Conservation (phyloP, 2,329 filamentous ascomycete genomes). For the Trichophyton rubrum region DNA sequence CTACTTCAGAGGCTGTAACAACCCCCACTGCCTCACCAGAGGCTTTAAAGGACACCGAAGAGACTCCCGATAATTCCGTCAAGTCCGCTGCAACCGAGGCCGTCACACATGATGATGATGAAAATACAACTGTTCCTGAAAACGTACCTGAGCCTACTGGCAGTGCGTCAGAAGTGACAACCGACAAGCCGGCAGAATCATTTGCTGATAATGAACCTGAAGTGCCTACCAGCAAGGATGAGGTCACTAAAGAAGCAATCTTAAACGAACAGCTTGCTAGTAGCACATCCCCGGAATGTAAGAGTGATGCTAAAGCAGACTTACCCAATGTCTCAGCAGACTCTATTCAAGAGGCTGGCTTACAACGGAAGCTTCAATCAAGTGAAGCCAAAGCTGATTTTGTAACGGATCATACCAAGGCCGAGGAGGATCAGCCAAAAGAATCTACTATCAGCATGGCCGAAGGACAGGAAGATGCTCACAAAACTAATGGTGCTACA, state of each 20-base stretch:
- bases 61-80: too few relatives aligned
- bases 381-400: not conserved
- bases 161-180: not conserved
- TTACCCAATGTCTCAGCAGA: not conserved
- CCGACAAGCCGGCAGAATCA: not conserved
- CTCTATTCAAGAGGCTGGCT: not conserved
- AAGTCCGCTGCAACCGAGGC: not conserved
- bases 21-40: not conserved
- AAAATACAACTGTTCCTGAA: not conserved
- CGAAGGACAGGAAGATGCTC: not conserved
- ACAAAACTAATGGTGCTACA: slow-evolving; percentile 1
- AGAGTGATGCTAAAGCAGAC: not conserved
- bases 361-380: not conserved
- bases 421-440: not conserved
- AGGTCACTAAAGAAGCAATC: not conserved
- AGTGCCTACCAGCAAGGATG: not conserved
- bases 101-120: not conserved
- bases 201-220: not conserved
- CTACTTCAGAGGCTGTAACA: not conserved
- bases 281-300: not conserved
- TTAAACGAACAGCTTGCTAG: not conserved
- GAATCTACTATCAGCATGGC: not conserved
- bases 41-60: not conserved
- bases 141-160: not conserved
- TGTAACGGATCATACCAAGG: not conserved